phyloP scores from a whole-genome alignment of 352 stramenopile species.

The Albugo laibachii region DNA sequence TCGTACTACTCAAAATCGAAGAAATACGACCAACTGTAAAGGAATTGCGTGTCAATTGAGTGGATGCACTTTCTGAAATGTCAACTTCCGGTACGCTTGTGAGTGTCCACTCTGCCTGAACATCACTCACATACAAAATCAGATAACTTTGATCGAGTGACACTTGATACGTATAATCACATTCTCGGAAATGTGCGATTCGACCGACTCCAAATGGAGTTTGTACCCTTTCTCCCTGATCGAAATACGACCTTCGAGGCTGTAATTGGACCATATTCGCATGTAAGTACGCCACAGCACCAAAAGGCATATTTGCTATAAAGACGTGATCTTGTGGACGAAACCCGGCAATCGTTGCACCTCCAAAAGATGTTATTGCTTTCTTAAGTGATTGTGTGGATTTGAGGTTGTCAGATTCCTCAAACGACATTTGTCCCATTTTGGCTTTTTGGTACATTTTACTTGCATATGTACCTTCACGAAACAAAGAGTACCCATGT shows the following conservation, averaged over 20 bases:
- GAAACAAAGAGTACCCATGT: slow-evolving; percentile 21
- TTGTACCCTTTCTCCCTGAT: slow-evolving; percentile 22
- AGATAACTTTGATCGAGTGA: slow-evolving; percentile 14
- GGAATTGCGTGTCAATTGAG: too few relatives aligned
- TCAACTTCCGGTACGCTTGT: neutral
- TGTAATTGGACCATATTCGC: neutral
- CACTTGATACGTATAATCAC: slow-evolving; percentile 35
- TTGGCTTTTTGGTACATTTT: too few relatives aligned
- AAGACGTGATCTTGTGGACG: neutral
- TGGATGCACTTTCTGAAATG: neutral
- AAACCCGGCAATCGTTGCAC: neutral
- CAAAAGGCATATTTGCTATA: neutral
- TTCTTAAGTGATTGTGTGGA: neutral
- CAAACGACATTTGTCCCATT: too few relatives aligned
- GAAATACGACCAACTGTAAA: neutral
- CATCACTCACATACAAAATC: neutral
- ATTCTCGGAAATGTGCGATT: slow-evolving; percentile 23
- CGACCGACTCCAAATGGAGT: slow-evolving; percentile 29
- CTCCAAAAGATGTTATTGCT: neutral
- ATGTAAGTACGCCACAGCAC: neutral
- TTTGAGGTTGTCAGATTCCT: too few relatives aligned
- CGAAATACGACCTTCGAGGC: slow-evolving; percentile 18
- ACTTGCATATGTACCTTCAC: too few relatives aligned
- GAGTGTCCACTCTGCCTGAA: neutral
- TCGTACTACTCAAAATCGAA: neutral